Evolutionary conservation across 805 yeast genomes (phyloP).

Genomic region (Saccharomycopsis vini): DNA sequence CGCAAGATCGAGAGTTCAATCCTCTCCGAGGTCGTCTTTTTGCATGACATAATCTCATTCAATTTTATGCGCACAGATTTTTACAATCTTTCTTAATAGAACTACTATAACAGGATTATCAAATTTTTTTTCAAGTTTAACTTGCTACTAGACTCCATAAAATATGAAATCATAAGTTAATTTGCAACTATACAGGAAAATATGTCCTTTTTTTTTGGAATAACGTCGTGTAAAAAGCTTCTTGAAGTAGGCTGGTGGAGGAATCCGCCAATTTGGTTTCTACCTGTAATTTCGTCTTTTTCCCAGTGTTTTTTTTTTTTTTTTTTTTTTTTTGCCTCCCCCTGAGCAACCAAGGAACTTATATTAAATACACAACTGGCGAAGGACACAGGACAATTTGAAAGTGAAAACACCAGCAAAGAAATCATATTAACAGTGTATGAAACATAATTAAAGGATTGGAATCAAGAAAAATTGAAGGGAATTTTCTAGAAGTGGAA

Average conservation of each 20-base stretch:
- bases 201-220: not conserved
- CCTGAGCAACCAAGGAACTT: too few species aligned
- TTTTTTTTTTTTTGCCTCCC: too few species aligned
- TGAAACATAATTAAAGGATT: too few species aligned
- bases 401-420: too few species aligned
- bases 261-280: too few species aligned
- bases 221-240: too few species aligned
- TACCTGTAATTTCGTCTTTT: too few species aligned
- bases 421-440: too few species aligned
- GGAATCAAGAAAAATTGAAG: not conserved
- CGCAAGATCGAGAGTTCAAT: constrained; percentile 57
- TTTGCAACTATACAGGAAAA: not conserved
- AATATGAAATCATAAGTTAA: not conserved
- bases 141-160: not conserved
- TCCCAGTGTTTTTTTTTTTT: too few species aligned
- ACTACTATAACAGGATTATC: not conserved
- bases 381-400: too few species aligned
- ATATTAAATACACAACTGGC: too few species aligned
- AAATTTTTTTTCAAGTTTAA: not conserved
- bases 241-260: too few species aligned
- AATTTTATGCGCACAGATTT: not conserved
- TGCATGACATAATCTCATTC: constrained; percentile 8
- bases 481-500: not conserved
- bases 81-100: not conserved
- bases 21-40: constrained; percentile 46